Conservation (phyloP, 164 flowering plant species). For the Nelumbo lutea region DNA sequence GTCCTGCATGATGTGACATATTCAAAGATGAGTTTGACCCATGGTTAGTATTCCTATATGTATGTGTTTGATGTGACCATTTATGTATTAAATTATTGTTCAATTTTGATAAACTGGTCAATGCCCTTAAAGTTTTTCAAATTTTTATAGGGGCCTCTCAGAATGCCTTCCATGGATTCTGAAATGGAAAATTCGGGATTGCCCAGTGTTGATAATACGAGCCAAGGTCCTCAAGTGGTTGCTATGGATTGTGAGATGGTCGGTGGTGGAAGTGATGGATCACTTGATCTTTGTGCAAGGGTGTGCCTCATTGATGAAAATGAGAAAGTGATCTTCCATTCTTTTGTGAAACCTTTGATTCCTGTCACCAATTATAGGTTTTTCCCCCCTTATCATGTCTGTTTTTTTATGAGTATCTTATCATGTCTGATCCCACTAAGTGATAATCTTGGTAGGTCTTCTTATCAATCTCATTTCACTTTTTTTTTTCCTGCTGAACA, state of each 20-base stretch:
- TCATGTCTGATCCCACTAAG: background rate
- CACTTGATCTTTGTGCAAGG: slow-evolving; percentile 66
- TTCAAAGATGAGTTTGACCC: too few species aligned
- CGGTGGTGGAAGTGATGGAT: slow-evolving; percentile 75
- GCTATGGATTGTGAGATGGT: slow-evolving; percentile 84
- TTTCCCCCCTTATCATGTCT: background rate
- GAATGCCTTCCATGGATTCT: slow-evolving; percentile 14
- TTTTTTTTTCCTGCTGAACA: background rate
- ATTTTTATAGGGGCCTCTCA: slow-evolving; percentile 29
- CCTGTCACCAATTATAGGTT: slow-evolving; percentile 74
- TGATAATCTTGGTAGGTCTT: background rate
- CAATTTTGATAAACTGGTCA: background rate
- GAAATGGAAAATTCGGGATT: slow-evolving; percentile 20
- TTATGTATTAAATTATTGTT: background rate
- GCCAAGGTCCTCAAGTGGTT: slow-evolving; percentile 32
- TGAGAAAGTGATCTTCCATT: slow-evolving; percentile 59
- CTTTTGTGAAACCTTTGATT: slow-evolving; percentile 54
- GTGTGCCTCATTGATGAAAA: slow-evolving; percentile 75
- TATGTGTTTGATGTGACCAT: too few species aligned
- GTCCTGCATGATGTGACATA: too few species aligned
- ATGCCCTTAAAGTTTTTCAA: background rate
- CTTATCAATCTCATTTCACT: background rate
- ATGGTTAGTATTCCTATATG: too few species aligned
- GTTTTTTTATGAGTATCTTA: background rate
- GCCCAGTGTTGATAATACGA: background rate